Percentiles rank a stretch among this genome's conserved stretches.
These are phyloP conservation scores for Backusella macrospora DNA, from an alignment of 192 early-diverging fungal species.

Conservation along the genomic window DNA sequence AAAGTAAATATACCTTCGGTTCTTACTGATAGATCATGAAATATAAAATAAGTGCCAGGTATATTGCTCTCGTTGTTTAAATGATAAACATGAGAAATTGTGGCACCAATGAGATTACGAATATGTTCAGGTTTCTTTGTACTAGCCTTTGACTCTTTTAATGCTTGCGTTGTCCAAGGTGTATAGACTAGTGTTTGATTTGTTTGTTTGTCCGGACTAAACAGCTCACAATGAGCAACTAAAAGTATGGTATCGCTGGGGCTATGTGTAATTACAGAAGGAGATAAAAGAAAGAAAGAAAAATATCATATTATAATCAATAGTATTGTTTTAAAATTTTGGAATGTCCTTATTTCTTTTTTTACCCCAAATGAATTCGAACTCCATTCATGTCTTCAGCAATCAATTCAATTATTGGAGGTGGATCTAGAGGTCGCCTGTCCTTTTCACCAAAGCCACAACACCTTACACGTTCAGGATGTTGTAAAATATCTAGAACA, in stretches of 20 bases:
- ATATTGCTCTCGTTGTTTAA: slow-evolving; percentile 51
- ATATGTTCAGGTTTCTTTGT: slow-evolving; percentile 47
- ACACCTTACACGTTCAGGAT: slow-evolving; percentile 68
- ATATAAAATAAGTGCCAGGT: slow-evolving; percentile 72
- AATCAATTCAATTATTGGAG: slow-evolving; percentile 69
- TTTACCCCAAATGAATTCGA: slow-evolving; percentile 39
- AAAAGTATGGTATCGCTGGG: slow-evolving; percentile 52
- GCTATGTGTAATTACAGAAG: slow-evolving; percentile 8
- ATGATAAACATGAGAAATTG: slow-evolving; percentile 53
- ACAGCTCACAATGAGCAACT: slow-evolving; percentile 56
- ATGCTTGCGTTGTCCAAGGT: slow-evolving; percentile 18
- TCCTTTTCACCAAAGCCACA: slow-evolving; percentile 82
- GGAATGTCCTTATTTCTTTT: no score
- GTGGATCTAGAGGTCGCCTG: slow-evolving; percentile 72
- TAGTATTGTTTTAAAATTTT: neutral
- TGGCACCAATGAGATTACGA: slow-evolving; percentile 58
- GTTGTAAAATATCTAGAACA: slow-evolving; percentile 53
- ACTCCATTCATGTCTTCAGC: slow-evolving; percentile 58
- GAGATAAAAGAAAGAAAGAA: no score
- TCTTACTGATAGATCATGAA: slow-evolving; percentile 70
- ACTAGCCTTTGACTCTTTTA: neutral
- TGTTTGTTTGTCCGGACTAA: slow-evolving; percentile 51
- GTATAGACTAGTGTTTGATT: slow-evolving; percentile 59
- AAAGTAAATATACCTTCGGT: slow-evolving; percentile 70
- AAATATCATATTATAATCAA: neutral